These are phyloP conservation scores for Albugo laibachii DNA, from an alignment of 352 stramenopile species.

Conservation along the genomic window DNA sequence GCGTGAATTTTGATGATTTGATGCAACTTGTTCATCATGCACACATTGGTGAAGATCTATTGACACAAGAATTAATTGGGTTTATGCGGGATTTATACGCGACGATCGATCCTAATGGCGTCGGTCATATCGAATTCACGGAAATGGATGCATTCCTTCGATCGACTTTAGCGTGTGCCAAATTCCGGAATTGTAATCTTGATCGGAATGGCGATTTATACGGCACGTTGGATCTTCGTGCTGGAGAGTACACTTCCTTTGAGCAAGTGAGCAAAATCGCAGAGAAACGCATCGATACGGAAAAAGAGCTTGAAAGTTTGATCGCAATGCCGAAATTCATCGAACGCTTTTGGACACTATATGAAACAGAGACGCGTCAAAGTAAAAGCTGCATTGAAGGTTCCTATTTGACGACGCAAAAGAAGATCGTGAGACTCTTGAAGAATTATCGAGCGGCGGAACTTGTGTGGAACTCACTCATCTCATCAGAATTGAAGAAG, in stretches of 20 bases:
- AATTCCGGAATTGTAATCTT: slow-evolving; percentile 9
- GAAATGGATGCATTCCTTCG: slow-evolving; percentile 76
- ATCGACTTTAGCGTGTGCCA: slow-evolving; percentile 19
- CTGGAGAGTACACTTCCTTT: slow-evolving; percentile 41
- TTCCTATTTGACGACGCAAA: slow-evolving; percentile 16
- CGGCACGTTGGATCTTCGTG: slow-evolving; percentile 40
- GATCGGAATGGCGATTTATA: slow-evolving; percentile 26
- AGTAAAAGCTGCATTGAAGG: slow-evolving; percentile 1
- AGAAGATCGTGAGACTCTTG: slow-evolving; percentile 47
- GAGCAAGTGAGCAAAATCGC: slow-evolving; percentile 21
- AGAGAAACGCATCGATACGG: slow-evolving; percentile 1
- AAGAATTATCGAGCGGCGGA: slow-evolving; percentile 52
- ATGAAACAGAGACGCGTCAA: slow-evolving; percentile 18
- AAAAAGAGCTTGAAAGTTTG: slow-evolving; percentile 23
- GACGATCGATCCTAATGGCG: slow-evolving; percentile 86
- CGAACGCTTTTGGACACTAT: slow-evolving; percentile 38
- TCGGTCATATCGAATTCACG: slow-evolving; percentile 87
- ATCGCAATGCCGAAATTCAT: slow-evolving; percentile 22
- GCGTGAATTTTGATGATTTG: slow-evolving; percentile 41
- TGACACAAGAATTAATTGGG: slow-evolving; percentile 40
- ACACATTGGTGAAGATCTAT: slow-evolving; percentile 36
- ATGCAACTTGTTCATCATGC: slow-evolving; percentile 34
- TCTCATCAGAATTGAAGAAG: slow-evolving; percentile 13
- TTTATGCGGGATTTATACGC: slow-evolving; percentile 50
- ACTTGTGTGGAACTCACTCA: slow-evolving; percentile 30